Evolutionary conservation across 208 protist species (phyloP).

Genomic region (Crithidia sp.): DNA sequence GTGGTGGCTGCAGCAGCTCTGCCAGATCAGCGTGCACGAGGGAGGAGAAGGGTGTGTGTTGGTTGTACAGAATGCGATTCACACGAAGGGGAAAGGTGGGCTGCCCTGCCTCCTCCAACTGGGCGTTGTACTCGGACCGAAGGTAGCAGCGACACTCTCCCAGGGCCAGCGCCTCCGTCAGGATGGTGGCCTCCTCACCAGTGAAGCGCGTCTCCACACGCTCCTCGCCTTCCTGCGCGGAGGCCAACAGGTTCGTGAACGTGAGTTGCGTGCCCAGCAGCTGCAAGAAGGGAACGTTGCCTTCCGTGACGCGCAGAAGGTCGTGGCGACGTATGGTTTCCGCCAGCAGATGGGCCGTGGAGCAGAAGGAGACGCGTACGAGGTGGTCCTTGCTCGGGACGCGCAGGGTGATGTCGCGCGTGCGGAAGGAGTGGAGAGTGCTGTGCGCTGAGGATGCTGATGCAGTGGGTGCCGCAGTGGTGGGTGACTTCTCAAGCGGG

Average conservation of each 20-base stretch:
- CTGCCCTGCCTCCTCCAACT: slow-evolving; percentile 24
- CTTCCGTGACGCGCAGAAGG: slow-evolving; percentile 38
- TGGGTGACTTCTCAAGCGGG: too few relatives aligned
- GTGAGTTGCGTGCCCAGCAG: slow-evolving; percentile 70
- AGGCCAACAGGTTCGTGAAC: slow-evolving; percentile 73
- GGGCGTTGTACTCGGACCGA: slow-evolving; percentile 37
- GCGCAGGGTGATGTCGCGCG: slow-evolving; percentile 70
- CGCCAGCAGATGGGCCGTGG: slow-evolving; percentile 42
- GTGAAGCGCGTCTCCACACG: slow-evolving; percentile 68
- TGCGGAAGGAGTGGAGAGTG: slow-evolving; percentile 46
- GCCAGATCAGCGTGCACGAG: slow-evolving; percentile 51
- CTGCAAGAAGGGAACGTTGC: slow-evolving; percentile 47
- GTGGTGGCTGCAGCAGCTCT: slow-evolving; percentile 29
- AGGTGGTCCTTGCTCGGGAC: slow-evolving; percentile 51
- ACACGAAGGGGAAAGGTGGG: slow-evolving; percentile 48
- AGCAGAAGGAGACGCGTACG: slow-evolving; percentile 57
- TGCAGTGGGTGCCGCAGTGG: not conserved
- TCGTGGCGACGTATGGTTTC: slow-evolving; percentile 70
- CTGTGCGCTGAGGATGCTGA: slow-evolving; percentile 2
- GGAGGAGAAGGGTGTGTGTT: slow-evolving; percentile 56
- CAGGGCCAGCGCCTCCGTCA: slow-evolving; percentile 68
- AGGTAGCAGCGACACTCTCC: slow-evolving; percentile 79
- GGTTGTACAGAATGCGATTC: slow-evolving; percentile 57
- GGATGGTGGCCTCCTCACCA: slow-evolving; percentile 55
- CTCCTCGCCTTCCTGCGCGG: slow-evolving; percentile 71